Conservation (phyloP, 2,329 filamentous ascomycete species). For the Zasmidium cellare region DNA sequence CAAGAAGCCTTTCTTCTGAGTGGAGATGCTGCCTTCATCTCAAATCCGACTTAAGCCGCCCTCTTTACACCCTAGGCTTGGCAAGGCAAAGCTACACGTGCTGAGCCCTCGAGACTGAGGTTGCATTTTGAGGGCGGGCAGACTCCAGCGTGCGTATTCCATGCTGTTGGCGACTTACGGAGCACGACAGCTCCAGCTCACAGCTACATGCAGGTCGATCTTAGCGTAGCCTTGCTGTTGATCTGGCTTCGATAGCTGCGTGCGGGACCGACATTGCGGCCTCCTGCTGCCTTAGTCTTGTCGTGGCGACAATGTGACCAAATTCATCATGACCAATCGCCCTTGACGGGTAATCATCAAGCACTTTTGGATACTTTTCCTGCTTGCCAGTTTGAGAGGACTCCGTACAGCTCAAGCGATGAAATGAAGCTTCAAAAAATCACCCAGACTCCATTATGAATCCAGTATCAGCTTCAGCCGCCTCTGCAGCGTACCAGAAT, state of each 20-base stretch:
- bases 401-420: too few relatives aligned
- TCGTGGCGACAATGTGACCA: not conserved
- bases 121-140: not conserved
- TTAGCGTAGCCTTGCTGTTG: not conserved
- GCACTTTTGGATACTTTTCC: too few relatives aligned
- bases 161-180: not conserved
- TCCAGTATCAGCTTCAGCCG: not conserved
- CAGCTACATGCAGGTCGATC: not conserved
- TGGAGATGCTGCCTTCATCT: too few relatives aligned
- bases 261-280: not conserved
- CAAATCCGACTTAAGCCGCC: too few relatives aligned
- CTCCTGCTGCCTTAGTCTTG: not conserved
- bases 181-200: not conserved
- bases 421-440: too few relatives aligned
- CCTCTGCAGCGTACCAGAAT: not conserved
- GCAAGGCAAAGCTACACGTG: too few relatives aligned
- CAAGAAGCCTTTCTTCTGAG: too few relatives aligned
- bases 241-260: not conserved
- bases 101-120: not conserved
- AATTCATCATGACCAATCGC: too few relatives aligned
- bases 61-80: too few relatives aligned
- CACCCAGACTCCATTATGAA: not conserved
- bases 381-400: too few relatives aligned
- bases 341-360: too few relatives aligned
- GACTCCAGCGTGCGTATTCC: too few relatives aligned